Conservation (phyloP, 352 stramenopile genomes). For the Phytopythium oedochilum region DNA sequence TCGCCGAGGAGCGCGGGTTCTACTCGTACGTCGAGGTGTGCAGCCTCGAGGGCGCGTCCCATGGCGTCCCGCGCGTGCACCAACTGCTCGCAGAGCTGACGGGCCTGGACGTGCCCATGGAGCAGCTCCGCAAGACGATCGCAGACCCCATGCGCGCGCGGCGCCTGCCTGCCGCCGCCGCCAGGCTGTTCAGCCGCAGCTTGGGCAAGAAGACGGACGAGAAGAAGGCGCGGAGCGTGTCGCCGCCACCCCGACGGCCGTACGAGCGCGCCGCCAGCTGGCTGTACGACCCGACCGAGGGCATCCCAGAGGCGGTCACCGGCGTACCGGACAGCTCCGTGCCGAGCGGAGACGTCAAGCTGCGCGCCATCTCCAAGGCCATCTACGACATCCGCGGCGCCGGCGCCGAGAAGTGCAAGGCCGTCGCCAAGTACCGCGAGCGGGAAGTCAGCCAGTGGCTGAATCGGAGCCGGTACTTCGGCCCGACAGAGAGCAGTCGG, state of each 20-base stretch:
- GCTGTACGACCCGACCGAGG: constrained; percentile 65
- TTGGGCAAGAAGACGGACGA: constrained; percentile 6
- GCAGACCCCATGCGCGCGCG: not conserved
- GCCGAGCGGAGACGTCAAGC: constrained; percentile 40
- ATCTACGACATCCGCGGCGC: constrained; percentile 74
- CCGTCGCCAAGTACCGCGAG: constrained; percentile 47
- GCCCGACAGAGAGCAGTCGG: constrained; percentile 68
- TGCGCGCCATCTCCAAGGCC: constrained; percentile 68
- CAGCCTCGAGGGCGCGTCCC: constrained; percentile 13
- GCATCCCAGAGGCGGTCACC: constrained; percentile 12
- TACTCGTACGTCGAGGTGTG: constrained; percentile 58
- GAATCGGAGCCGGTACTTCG: constrained; percentile 72
- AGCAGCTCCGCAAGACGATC: constrained; percentile 4
- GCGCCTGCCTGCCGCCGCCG: constrained; percentile 11
- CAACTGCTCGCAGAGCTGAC: constrained; percentile 20
- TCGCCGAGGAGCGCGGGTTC: constrained; percentile 40
- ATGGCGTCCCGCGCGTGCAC: constrained; percentile 18
- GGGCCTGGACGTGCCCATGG: constrained; percentile 5
- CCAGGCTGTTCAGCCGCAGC: constrained; percentile 4
- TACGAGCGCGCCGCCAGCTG: constrained; percentile 42
- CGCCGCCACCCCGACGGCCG: not conserved
- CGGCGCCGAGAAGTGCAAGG: constrained; percentile 51
- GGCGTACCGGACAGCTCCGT: not conserved
- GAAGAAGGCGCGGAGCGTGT: constrained; percentile 8
- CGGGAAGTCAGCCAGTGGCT: constrained; percentile 45